Evolutionary conservation across 2,329 filamentous ascomycete genomes (phyloP).

Genomic region (Exophiala sp.): DNA sequence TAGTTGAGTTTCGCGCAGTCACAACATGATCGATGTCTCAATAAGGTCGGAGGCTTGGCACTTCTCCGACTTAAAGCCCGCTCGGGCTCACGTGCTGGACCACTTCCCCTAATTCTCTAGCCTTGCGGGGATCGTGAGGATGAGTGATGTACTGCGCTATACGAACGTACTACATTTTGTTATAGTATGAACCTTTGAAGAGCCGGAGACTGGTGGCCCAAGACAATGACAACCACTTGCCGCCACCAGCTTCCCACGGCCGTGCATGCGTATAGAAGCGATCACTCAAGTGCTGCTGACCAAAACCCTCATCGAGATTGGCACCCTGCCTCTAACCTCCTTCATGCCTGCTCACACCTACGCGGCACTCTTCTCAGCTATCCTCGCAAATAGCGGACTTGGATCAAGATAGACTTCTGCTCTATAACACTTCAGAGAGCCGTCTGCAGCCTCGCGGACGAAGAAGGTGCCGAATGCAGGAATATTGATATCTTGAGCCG

Average conservation of each 20-base stretch:
- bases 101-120: not conserved
- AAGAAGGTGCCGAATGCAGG: conserved; percentile 15
- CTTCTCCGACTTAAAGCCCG: not conserved
- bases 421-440: conserved; percentile 1
- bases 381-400: conserved; percentile 8
- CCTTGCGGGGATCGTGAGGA: too few relatives aligned
- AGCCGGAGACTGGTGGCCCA: too few relatives aligned
- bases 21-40: conserved; percentile 9
- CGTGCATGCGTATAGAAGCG: too few relatives aligned
- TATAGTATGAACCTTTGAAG: too few relatives aligned
- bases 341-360: not conserved
- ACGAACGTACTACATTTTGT: too few relatives aligned
- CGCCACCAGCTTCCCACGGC: too few relatives aligned
- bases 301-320: too few relatives aligned
- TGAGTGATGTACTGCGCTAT: too few relatives aligned
- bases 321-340: too few relatives aligned
- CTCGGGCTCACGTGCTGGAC: conserved; percentile 3
- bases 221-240: too few relatives aligned
- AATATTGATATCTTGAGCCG: conserved; percentile 13
- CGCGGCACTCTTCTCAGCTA: not conserved
- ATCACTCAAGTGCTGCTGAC: too few relatives aligned
- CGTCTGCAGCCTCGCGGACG: conserved; percentile 8
- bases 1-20: conserved; percentile 7
- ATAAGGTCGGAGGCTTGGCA: conserved; percentile 14
- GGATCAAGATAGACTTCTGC: not conserved